Evolutionary conservation across 1,139 yeast genomes (phyloP), one percentile per base, ranked within the genome.

Genomic region (Yamadazyma jaroonii): DNA sequence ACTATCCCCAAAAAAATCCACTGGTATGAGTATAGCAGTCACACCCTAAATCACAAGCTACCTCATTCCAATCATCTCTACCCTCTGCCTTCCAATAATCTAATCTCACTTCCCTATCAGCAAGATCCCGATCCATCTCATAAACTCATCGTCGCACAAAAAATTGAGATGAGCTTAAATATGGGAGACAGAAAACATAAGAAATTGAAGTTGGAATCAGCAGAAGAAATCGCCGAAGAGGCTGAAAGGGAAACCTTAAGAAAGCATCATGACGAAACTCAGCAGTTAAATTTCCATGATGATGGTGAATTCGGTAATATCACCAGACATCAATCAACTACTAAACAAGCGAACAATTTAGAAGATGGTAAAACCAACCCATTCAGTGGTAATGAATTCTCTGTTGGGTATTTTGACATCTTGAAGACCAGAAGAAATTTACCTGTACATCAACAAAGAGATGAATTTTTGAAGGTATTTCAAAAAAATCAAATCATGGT

Each of bases 401-500:
- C 84, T 6, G 64, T 77, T 33, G 77, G 79, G 53, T 92, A 92
- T 61, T 77, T 81, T 52, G 86, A 79, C 43, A 92, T 92, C 44
- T 69, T 94, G 44, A 79, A 79, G 52, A 74, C 72, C 21, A 79
- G 98, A 61, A 77, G 95, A 50, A 85, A 87, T 46, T 72, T 92
- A 46, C 99, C 98, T 0, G 98, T 92, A 12, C 96, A 90, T 62
- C 80, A 92, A 25, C 97, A 92, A 63, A 76, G 97, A 57, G 84
- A 81, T 37, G 96, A 90, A 63, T 94, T 92, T 56, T 72, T 92
- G 42, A 72, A 74, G 47, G 78, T 85, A 44, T 92, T 85, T 65
- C 97, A 92, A 46, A 67, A 77, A 12, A 81, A 94, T 32, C 98
- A 92, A 62, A 86, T 92, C 56, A 85, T 92, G 95, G 97, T 92